These are phyloP conservation scores for Fonsecaea nubica DNA, from an alignment of 2,329 filamentous ascomycete genomes.

Conservation along the genomic window DNA sequence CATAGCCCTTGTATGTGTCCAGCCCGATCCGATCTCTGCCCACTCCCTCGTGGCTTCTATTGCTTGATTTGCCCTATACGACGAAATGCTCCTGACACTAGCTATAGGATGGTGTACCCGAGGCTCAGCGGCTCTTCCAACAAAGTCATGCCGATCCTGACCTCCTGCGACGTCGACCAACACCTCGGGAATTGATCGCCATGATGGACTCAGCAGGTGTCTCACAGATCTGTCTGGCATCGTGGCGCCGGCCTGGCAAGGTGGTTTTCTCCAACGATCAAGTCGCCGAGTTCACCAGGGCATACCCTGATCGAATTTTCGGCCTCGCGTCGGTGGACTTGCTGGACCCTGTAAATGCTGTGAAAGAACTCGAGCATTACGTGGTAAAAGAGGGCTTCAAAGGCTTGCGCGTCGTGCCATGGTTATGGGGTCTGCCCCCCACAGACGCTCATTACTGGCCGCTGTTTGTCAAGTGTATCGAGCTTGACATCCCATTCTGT, in stretches of 20 bases:
- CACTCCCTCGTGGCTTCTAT: not conserved
- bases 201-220: constrained; percentile 38
- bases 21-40: not conserved
- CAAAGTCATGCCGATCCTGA: constrained; percentile 22
- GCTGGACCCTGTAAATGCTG: constrained; percentile 39
- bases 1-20: constrained; percentile 2
- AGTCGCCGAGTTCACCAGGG: constrained; percentile 39
- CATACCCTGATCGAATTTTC: constrained; percentile 40
- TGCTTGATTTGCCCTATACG: not conserved
- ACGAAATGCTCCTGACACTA: not conserved
- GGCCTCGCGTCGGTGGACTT: constrained; percentile 41
- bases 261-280: constrained; percentile 39
- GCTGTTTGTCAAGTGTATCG: constrained; percentile 42
- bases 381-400: constrained; percentile 41
- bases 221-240: constrained; percentile 36
- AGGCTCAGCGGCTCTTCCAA: constrained; percentile 17
- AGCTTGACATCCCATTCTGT: constrained; percentile 42
- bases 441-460: constrained; percentile 42
- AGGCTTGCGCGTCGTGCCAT: constrained; percentile 41
- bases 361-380: constrained; percentile 42
- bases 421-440: constrained; percentile 42
- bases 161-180: constrained; percentile 23
- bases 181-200: constrained; percentile 34
- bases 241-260: constrained; percentile 39
- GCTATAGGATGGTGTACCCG: constrained; percentile 12